Base-by-base conservation (phyloP, 257 asterid genomes). In the Fraxinus pennsylvanica region DNA sequence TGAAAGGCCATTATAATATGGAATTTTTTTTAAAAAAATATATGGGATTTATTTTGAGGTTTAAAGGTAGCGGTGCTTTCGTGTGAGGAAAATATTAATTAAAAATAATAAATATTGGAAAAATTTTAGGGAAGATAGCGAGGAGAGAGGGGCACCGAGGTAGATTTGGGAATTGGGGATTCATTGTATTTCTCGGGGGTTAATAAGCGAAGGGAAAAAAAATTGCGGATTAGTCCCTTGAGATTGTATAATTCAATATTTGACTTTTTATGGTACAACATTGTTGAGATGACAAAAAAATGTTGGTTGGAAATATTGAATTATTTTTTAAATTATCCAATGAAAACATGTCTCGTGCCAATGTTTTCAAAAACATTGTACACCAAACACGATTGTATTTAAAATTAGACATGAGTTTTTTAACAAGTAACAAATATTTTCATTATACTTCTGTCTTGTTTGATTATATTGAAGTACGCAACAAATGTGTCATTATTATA, bases 1-100 rank as follows among this genome's bases (percentile, higher is more conserved):
- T 96, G 99, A 90, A 96, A 96, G 90, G 99, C 99, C 99, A 92
- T 93, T 68, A 70, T 74, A 78, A 74, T 52, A 17, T 25, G 76
- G 19, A 39, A 63, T 21, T 21, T 32, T 32, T 32, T 1, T 32
- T 32, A 3, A n/a, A 70, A 57, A 67, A 66, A 17, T 50, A 35
- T 14, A 57, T 63, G 71, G 76, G 79, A 77, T 75, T 76, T 79
- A 71, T 71, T 82, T 61, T 74, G 81, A 54, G 81, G 69, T 74
- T 80, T 74, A 70, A 79, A 72, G 74, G 78, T 71, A 13, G 67
- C 33, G 79, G 77, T 65, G 74, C 72, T 69, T 72, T 67, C 72
- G 70, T 72, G 72, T 39, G 70, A 2, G 69, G 75, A 21, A 66
- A 74, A 82, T 76, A 57, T 50, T 38, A 71, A 68, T 65, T 36